Percentiles rank a stretch among this genome's conserved stretches.
Conservation (phyloP, 2,329 filamentous ascomycete genomes). For the Fusarium liriodendri region DNA sequence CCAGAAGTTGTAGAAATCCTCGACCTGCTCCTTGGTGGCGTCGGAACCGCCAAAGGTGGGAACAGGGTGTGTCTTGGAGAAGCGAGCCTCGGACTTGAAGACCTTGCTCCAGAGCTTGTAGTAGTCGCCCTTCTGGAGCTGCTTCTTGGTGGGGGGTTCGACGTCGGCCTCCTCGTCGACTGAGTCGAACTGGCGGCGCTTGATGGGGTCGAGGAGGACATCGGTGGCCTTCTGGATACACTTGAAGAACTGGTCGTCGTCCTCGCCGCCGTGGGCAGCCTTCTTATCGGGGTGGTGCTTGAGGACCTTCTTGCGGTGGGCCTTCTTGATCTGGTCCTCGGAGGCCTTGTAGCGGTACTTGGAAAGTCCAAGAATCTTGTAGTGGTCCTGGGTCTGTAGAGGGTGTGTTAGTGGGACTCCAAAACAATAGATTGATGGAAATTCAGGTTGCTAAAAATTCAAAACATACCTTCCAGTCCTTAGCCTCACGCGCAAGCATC, state of each 20-base stretch:
- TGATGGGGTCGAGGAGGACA: constrained; percentile 89
- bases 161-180: constrained; percentile 95
- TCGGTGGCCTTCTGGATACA: constrained; percentile 99
- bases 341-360: constrained; percentile 94
- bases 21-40: constrained; percentile 87
- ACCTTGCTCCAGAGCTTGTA: constrained; percentile 94
- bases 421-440: neutral
- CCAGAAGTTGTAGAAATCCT: constrained; percentile 99
- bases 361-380: constrained; percentile 92
- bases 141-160: constrained; percentile 92
- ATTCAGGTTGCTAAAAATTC: neutral
- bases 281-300: constrained; percentile 99
- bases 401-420: neutral
- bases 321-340: constrained; percentile 98
- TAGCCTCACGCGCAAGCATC: constrained; percentile 92
- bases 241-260: constrained; percentile 99
- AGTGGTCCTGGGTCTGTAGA: constrained; percentile 89
- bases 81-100: constrained; percentile 92
- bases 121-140: constrained; percentile 85
- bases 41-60: constrained; percentile 87
- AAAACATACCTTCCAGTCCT: constrained; percentile 93
- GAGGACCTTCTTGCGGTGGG: constrained; percentile 99
- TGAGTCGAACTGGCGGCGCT: constrained; percentile 95
- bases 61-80: constrained; percentile 91
- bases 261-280: constrained; percentile 85